Conservation (phyloP, 495 filamentous ascomycete species). For the Staphylotrichum tortipilum region DNA sequence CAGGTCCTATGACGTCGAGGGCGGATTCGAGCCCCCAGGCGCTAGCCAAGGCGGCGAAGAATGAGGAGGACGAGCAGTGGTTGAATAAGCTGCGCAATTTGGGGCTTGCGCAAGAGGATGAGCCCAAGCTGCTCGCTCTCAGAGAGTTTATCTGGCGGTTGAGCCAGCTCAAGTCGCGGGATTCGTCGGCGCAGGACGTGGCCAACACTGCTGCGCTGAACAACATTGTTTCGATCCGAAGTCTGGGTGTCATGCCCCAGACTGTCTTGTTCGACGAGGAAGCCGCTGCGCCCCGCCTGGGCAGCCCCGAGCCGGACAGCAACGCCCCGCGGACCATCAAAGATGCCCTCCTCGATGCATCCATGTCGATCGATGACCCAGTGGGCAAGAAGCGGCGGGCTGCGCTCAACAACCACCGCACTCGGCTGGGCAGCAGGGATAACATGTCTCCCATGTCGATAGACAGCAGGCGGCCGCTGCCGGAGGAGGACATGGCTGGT, state of each 20-base stretch:
- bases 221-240: conserved; percentile 59
- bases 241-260: conserved; percentile 65
- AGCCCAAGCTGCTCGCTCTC: conserved; percentile 78
- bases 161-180: conserved; percentile 56
- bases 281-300: conserved; percentile 21
- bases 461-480: conserved; percentile 23
- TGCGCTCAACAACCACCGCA: conserved; percentile 44
- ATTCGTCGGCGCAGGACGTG: conserved; percentile 30
- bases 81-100: conserved; percentile 71
- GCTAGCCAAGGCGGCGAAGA: conserved; percentile 49
- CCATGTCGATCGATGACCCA: conserved; percentile 72
- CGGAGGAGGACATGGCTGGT: conserved; percentile 17
- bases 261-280: conserved; percentile 86
- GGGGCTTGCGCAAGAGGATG: conserved; percentile 76
- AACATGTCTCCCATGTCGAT: conserved; percentile 31
- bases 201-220: conserved; percentile 39
- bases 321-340: conserved; percentile 65
- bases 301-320: conserved; percentile 22
- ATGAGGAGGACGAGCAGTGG: conserved; percentile 97
- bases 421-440: conserved; percentile 33
- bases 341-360: conserved; percentile 87
- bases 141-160: conserved; percentile 89
- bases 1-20: conserved; percentile 40
- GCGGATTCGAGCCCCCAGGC: conserved; percentile 25
- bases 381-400: conserved; percentile 49